Evolutionary conservation across 768 basidiomycete genomes (phyloP).

Genomic region (Naganishia vaughanmartiniae): DNA sequence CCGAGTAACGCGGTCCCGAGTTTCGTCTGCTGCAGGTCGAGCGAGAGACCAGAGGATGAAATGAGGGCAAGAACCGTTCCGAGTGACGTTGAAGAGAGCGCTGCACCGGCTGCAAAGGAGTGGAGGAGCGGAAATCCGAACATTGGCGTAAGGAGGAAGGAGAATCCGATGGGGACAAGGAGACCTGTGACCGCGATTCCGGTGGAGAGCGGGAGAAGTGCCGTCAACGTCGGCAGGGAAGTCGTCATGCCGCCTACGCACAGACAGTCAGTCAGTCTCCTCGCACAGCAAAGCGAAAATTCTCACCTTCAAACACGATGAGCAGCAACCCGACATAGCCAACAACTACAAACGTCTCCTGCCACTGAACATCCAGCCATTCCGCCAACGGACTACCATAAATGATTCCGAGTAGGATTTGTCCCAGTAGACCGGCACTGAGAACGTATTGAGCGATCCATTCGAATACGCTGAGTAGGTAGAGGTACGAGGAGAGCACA

Average conservation of each 20-base stretch:
- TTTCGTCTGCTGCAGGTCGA: constrained; percentile 57
- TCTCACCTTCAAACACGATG: constrained; percentile 58
- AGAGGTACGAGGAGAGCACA: constrained; percentile 60
- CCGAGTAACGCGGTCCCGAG: constrained; percentile 62
- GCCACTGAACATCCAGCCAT: constrained; percentile 55
- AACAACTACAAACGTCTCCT: constrained; percentile 56
- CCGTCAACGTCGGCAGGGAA: constrained; percentile 55
- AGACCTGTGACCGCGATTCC: constrained; percentile 60
- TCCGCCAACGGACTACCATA: constrained; percentile 59
- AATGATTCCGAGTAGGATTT: constrained; percentile 61
- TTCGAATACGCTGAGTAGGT: constrained; percentile 59
- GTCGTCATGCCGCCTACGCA: constrained; percentile 60
- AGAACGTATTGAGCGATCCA: constrained; percentile 54
- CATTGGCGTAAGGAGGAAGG: constrained; percentile 56
- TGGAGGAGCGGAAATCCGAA: constrained; percentile 59
- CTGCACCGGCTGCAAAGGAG: constrained; percentile 64
- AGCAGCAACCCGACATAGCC: constrained; percentile 59
- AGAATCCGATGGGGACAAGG: constrained; percentile 45
- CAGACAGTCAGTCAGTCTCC: neutral
- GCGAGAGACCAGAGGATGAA: constrained; percentile 39
- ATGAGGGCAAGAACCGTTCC: constrained; percentile 68
- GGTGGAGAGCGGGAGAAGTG: constrained; percentile 58
- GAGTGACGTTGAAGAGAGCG: constrained; percentile 64
- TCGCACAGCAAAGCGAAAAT: neutral
- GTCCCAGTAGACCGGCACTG: constrained; percentile 59